Conservation (phyloP, 78 protist species). For the Cavenderia fasciculata region DNA sequence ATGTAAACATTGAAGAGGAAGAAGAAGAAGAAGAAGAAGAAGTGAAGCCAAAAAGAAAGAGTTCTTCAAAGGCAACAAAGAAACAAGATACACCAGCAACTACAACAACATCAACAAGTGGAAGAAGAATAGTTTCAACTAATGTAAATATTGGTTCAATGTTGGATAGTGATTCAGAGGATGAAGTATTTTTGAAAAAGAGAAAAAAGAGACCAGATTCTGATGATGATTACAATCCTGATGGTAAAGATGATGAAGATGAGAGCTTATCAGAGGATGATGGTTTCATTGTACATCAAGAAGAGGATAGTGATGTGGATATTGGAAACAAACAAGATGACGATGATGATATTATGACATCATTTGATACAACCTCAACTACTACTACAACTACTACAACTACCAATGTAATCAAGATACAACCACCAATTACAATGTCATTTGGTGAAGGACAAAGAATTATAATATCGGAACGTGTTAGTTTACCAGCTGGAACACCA, state of each 20-base stretch:
- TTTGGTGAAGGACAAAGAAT: neutral
- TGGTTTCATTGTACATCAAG: neutral
- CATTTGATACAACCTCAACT: neutral
- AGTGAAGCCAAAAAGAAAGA: neutral
- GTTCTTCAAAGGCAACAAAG: neutral
- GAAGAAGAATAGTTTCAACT: neutral
- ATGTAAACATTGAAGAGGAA: neutral
- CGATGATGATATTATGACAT: neutral
- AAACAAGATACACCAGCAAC: neutral
- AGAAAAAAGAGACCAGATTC: constrained; percentile 44
- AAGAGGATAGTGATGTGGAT: neutral
- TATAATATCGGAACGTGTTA: constrained; percentile 1
- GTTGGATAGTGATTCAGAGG: neutral
- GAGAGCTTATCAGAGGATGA: neutral
- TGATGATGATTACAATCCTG: constrained; percentile 40
- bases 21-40: neutral
- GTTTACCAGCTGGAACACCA: constrained; percentile 59
- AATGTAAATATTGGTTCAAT: neutral
- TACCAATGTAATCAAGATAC: neutral
- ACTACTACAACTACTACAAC: neutral
- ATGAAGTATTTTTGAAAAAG: neutral
- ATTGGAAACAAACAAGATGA: neutral
- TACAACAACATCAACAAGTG: neutral
- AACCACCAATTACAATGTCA: neutral
- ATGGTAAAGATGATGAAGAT: neutral